These are phyloP conservation scores for Debaryomyces tyrocola DNA, from an alignment of 805 yeast genomes.

Conservation along the genomic window DNA sequence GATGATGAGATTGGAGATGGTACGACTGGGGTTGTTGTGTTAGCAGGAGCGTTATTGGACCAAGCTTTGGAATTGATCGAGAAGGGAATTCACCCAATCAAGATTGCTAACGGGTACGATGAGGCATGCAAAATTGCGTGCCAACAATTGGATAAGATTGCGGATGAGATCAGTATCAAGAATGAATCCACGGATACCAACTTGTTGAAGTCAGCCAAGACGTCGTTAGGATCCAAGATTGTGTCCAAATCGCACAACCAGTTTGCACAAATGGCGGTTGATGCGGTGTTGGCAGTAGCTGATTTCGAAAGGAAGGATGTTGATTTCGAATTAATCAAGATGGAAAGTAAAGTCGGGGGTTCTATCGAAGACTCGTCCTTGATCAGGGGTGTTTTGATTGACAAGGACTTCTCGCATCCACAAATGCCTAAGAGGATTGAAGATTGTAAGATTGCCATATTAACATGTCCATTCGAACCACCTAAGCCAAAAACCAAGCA, in stretches of 20 bases:
- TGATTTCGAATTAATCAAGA: constrained; percentile 92
- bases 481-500: constrained; percentile 99
- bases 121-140: constrained; percentile 94
- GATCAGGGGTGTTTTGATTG: constrained; percentile 89
- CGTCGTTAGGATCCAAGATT: constrained; percentile 92
- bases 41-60: constrained; percentile 91
- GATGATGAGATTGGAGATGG: constrained; percentile 99
- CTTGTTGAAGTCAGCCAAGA: constrained; percentile 87
- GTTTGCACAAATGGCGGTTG: constrained; percentile 97
- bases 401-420: constrained; percentile 96
- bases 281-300: constrained; percentile 89
- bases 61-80: constrained; percentile 94
- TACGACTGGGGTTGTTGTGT: constrained; percentile 96
- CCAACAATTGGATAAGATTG: constrained; percentile 66
- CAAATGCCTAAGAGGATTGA: constrained; percentile 87
- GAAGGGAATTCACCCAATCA: constrained; percentile 95
- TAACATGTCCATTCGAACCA: constrained; percentile 99
- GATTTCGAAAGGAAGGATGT: constrained; percentile 92
- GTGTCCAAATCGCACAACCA: constrained; percentile 91
- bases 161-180: constrained; percentile 61
- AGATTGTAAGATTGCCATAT: constrained; percentile 87
- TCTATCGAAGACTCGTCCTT: constrained; percentile 80
- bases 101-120: constrained; percentile 95
- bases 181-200: constrained; percentile 52
- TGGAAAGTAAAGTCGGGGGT: constrained; percentile 96